Evolutionary conservation across 805 yeast species (phyloP).

Genomic region (Metschnikowia arizonensis): DNA sequence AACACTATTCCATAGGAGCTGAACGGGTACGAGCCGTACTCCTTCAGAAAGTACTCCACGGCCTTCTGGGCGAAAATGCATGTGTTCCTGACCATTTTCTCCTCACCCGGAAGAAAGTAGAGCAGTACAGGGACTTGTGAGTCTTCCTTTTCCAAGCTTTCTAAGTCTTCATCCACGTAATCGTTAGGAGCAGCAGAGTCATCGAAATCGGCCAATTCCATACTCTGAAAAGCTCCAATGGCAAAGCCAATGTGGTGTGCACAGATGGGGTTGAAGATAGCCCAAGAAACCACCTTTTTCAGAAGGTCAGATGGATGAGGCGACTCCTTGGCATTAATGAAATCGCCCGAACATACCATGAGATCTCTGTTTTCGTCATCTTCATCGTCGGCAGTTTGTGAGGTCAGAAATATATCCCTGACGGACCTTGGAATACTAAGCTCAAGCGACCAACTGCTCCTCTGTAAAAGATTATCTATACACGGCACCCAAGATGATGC

Average conservation of each 20-base stretch:
- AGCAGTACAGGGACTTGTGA: conserved; percentile 43
- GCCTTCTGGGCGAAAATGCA: conserved; percentile 75
- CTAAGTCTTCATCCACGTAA: conserved; percentile 29
- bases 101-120: conserved; percentile 59
- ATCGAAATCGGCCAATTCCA: conserved; percentile 47
- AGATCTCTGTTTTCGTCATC: conserved; percentile 49
- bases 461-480: conserved; percentile 80
- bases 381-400: conserved; percentile 26
- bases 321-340: conserved; percentile 57
- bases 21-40: conserved; percentile 91
- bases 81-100: conserved; percentile 58
- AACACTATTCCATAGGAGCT: conserved; percentile 75
- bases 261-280: conserved; percentile 76
- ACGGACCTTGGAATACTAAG: conserved; percentile 79
- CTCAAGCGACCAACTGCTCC: conserved; percentile 89
- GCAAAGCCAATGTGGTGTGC: conserved; percentile 97
- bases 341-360: conserved; percentile 67
- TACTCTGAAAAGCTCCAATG: conserved; percentile 76
- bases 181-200: conserved; percentile 27
- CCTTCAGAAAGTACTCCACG: conserved; percentile 76
- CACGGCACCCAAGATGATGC: conserved; percentile 99
- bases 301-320: conserved; percentile 73
- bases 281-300: conserved; percentile 71
- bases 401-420: conserved; percentile 46
- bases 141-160: conserved; percentile 28